Percentiles rank a stretch among this genome's conserved stretches.
Conservation (phyloP, 2,329 filamentous ascomycete genomes). For the Paraconiothyrium sp. region DNA sequence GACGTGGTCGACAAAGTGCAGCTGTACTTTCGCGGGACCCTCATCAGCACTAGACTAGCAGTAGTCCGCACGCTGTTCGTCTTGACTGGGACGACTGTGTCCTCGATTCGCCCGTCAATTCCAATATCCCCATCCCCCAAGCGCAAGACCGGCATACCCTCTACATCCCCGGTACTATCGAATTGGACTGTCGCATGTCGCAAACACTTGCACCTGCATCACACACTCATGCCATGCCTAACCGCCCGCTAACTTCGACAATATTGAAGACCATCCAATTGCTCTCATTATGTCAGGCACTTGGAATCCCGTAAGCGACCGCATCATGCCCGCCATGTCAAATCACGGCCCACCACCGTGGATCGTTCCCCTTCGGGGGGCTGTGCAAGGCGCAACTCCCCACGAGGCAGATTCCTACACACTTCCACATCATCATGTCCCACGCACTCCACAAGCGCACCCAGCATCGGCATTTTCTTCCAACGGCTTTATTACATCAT, state of each 20-base stretch:
- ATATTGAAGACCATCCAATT: conserved; percentile 2
- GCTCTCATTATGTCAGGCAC: background rate
- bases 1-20: background rate
- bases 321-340: background rate
- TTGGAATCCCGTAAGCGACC: background rate
- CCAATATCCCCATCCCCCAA: background rate
- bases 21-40: background rate
- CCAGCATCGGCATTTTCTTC: conserved; percentile 8
- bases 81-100: background rate
- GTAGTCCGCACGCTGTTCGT: conserved; percentile 5
- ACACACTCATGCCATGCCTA: conserved; percentile 2
- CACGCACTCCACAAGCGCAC: conserved; percentile 16
- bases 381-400: conserved; percentile 36
- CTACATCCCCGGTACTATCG: background rate
- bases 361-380: conserved; percentile 11
- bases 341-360: conserved; percentile 10
- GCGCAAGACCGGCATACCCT: background rate
- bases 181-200: background rate
- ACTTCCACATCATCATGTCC: conserved; percentile 16
- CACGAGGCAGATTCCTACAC: conserved; percentile 36
- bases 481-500: conserved; percentile 27
- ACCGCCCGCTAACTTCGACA: conserved; percentile 2
- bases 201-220: background rate
- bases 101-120: background rate
- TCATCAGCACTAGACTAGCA: conserved; percentile 7